Evolutionary conservation across 2,329 filamentous ascomycete species (phyloP).

Genomic region (Cladorrhinum sp.): DNA sequence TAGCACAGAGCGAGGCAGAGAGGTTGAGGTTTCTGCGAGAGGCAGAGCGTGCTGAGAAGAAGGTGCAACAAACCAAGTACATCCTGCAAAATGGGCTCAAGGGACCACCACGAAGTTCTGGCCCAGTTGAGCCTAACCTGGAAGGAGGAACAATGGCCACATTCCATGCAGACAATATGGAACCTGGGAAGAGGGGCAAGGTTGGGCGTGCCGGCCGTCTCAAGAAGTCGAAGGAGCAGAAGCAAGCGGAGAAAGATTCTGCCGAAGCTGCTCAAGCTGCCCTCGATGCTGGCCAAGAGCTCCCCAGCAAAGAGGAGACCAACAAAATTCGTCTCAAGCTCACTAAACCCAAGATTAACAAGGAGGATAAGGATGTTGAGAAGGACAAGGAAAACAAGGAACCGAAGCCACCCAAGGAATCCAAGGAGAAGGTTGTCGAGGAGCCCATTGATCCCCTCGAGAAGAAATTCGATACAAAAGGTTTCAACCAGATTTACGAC

Average conservation of each 20-base stretch:
- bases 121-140: conserved; percentile 72
- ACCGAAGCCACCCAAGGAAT: conserved; percentile 41
- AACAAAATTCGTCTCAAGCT: conserved; percentile 63
- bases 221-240: conserved; percentile 88
- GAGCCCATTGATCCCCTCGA: conserved; percentile 53
- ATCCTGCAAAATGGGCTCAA: conserved; percentile 84
- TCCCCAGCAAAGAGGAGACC: conserved; percentile 58
- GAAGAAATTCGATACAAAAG: conserved; percentile 77
- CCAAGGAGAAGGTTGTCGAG: conserved; percentile 43
- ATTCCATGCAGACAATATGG: conserved; percentile 67
- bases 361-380: conserved; percentile 42
- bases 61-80: conserved; percentile 84
- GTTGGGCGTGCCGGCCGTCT: conserved; percentile 63
- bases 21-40: conserved; percentile 77
- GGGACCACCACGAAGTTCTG: conserved; percentile 66
- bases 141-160: conserved; percentile 84
- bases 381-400: conserved; percentile 52
- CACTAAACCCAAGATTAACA: conserved; percentile 48
- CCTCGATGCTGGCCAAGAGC: conserved; percentile 72
- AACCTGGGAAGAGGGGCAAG: conserved; percentile 48
- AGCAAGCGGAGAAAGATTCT: conserved; percentile 74
- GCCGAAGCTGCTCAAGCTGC: conserved; percentile 87
- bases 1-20: conserved; percentile 78
- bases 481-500: conserved; percentile 94
- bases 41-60: conserved; percentile 86